Base-by-base conservation (phyloP, 208 protist species). In the Tetramitus jugosus region DNA sequence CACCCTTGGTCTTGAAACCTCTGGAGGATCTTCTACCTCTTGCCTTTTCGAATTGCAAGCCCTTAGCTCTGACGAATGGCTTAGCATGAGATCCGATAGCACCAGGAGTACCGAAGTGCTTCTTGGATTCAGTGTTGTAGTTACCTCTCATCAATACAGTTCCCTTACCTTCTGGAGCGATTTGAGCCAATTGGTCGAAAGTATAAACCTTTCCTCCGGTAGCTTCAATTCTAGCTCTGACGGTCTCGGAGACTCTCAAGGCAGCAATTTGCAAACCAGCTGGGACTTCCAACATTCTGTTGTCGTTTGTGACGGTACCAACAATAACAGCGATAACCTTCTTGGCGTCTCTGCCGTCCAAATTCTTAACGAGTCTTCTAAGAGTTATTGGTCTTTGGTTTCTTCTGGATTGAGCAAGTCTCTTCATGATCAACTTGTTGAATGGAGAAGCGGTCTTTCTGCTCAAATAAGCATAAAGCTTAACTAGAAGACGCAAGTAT, bases 401-500 rank as follows among this genome's bases (percentile, higher is more conserved):
- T 96, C 78, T 94, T 91, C 75, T 99, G 88, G 87, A 91, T 86
- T 62, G 43, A 3, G 40, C 29, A 14, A 69, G 6, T 61, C 93
- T 84, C 79, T 94, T 92, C 76, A 98, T 92, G 42, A 99, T 88
- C 49, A 94, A 83, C 82, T 96, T 94, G 94, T 99, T 99, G 94
- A 99, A 99, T 62, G 94, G 84, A 67, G 93, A 92, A 82, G 91
- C 94, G 37, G 97, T 99, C 83, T 97, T 93, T 83, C 98, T 92
- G 31, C 96, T 91, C 60, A 99, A 92, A 92, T 98, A 99, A 82
- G 95, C 93, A 92, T 99, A 99, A 75, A 99, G 92, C 93, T 98
- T 98, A 82, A 99, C 95, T 64, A 99, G 91, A 49, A 99, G 92
- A 80, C 91, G 89, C 80, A 98, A 87, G 93, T 99, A 98, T 45